A percentile compares a stretch with the other conserved stretches of the same genome.
Conservation (phyloP, 2,329 filamentous ascomycete genomes). For the Fusarium nanum region DNA sequence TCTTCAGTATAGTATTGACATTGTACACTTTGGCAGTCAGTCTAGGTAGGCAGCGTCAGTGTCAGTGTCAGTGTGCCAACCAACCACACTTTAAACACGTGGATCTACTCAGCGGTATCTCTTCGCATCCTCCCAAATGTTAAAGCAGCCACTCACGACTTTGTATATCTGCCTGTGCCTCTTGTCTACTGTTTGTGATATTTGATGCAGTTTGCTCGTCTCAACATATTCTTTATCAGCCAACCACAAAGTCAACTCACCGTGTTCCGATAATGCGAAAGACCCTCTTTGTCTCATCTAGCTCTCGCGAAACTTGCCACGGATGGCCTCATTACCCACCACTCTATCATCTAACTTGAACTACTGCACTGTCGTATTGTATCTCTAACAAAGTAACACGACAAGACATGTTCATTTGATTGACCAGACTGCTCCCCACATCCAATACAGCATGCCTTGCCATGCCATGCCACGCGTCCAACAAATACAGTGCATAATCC, state of each 20-base stretch:
- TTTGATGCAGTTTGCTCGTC: conserved; percentile 4
- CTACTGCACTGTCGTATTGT: conserved; percentile 9
- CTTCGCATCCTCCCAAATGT: conserved; percentile 17
- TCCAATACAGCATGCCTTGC: conserved; percentile 22
- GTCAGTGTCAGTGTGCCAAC: conserved; percentile 6
- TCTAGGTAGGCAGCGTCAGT: not conserved
- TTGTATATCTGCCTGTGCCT: conserved; percentile 7
- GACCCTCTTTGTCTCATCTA: not conserved
- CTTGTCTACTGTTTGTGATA: conserved; percentile 2
- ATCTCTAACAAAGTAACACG: conserved; percentile 27
- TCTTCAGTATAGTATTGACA: too few species aligned
- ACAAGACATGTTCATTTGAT: not conserved
- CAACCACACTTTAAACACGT: conserved; percentile 35
- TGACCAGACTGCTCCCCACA: conserved; percentile 7
- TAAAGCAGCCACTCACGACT: conserved; percentile 8
- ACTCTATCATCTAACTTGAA: not conserved
- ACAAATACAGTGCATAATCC: conserved; percentile 35
- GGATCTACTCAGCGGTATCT: conserved; percentile 35
- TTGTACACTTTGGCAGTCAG: not conserved
- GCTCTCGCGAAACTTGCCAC: not conserved
- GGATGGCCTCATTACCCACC: conserved; percentile 21
- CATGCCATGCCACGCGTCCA: conserved; percentile 40
- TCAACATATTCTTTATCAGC: not conserved
- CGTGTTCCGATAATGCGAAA: conserved; percentile 4
- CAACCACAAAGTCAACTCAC: not conserved